phyloP scores from a whole-genome alignment of 495 filamentous ascomycete species.

The Penicillium cosmopolitanum region DNA sequence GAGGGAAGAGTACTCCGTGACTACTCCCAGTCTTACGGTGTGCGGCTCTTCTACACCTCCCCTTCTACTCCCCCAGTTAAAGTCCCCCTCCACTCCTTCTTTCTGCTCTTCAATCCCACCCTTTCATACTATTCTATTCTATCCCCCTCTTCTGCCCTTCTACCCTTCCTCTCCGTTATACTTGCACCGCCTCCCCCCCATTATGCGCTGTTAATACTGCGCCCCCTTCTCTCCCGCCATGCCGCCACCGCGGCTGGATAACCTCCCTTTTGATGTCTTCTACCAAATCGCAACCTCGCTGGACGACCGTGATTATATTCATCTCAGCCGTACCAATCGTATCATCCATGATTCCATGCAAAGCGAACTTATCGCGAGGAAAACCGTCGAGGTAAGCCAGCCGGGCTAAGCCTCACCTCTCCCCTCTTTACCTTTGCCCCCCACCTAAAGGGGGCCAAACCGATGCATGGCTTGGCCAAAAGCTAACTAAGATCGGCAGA shows the following conservation, averaged over 20 bases:
- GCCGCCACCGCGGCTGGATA: constrained; percentile 28
- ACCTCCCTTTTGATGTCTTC: constrained; percentile 67
- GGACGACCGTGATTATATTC: constrained; percentile 44
- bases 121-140: not conserved
- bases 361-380: constrained; percentile 65
- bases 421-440: constrained; percentile 10
- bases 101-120: not conserved
- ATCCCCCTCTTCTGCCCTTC: not conserved
- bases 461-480: not conserved
- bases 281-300: constrained; percentile 56
- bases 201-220: not conserved
- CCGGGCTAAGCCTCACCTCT: not conserved
- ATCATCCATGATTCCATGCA: constrained; percentile 55
- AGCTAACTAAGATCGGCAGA: constrained; percentile 36
- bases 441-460: not conserved
- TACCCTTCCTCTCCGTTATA: not conserved
- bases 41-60: too few species aligned
- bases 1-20: too few species aligned
- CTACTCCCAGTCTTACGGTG: not conserved
- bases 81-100: not conserved
- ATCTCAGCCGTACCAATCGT: constrained; percentile 54
- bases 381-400: constrained; percentile 59
- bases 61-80: not conserved
- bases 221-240: constrained; percentile 20
- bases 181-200: not conserved